Conservation (phyloP, 805 yeast species). For the Yarrowia bubula region DNA sequence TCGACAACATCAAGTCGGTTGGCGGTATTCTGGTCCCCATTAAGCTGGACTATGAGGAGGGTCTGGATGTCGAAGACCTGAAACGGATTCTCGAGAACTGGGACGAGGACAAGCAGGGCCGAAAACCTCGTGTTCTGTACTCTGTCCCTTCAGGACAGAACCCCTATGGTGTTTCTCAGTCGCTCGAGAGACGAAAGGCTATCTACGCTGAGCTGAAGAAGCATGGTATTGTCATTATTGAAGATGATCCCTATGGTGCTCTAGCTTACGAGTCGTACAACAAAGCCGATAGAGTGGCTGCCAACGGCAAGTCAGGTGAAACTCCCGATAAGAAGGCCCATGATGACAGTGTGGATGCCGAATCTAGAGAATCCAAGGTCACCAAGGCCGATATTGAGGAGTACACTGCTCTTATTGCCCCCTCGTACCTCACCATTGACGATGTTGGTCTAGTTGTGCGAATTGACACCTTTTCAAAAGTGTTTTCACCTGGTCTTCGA, state of each 20-base stretch:
- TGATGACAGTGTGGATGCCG: not conserved
- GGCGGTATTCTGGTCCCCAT: constrained; percentile 65
- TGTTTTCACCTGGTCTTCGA: constrained; percentile 74
- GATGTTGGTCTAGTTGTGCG: constrained; percentile 74
- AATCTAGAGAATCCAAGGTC: constrained; percentile 33
- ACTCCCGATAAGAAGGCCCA: constrained; percentile 1
- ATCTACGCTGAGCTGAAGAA: constrained; percentile 62
- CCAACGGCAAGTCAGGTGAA: not conserved
- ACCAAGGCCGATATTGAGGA: constrained; percentile 42
- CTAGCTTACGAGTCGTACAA: constrained; percentile 50
- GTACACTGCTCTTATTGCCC: constrained; percentile 51
- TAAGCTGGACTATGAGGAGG: constrained; percentile 57
- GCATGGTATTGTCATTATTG: constrained; percentile 68
- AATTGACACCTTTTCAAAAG: constrained; percentile 76
- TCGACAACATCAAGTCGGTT: constrained; percentile 63
- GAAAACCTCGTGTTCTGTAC: constrained; percentile 50
- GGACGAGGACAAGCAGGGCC: constrained; percentile 43
- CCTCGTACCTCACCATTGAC: constrained; percentile 70
- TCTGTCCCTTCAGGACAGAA: constrained; percentile 81
- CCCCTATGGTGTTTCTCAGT: constrained; percentile 74
- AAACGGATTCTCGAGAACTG: constrained; percentile 57
- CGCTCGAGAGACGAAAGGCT: constrained; percentile 53
- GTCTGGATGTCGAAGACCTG: constrained; percentile 59
- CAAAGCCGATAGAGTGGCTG: not conserved
- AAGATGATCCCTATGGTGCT: constrained; percentile 86